phyloP scores from a whole-genome alignment of 805 yeast species.

The Candida dajiaensis region DNA sequence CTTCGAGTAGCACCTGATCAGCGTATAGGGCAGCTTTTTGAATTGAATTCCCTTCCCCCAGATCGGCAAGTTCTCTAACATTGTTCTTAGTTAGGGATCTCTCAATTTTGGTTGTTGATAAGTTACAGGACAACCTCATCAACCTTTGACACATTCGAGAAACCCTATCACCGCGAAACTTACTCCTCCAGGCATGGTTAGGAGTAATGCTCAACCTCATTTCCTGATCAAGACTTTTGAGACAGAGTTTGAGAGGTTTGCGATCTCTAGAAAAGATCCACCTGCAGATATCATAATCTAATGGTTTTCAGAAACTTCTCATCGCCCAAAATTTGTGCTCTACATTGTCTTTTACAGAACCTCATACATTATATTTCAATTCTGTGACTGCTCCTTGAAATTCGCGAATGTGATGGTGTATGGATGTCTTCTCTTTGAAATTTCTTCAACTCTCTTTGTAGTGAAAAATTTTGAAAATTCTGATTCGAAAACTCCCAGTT shows the following conservation, averaged over 20 bases:
- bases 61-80: neutral
- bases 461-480: slow-evolving; percentile 2
- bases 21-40: slow-evolving; percentile 1
- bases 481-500: neutral
- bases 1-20: slow-evolving; percentile 16
- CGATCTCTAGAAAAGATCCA: too few relatives aligned
- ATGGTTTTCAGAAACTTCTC: too few relatives aligned
- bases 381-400: slow-evolving; percentile 5
- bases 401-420: slow-evolving; percentile 1
- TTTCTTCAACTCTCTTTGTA: neutral
- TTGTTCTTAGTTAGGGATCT: too few relatives aligned
- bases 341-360: too few relatives aligned
- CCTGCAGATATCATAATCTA: too few relatives aligned
- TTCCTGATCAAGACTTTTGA: too few relatives aligned
- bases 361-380: too few relatives aligned
- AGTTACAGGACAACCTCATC: neutral
- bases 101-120: neutral
- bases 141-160: slow-evolving; percentile 2
- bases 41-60: neutral
- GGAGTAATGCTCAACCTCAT: neutral
- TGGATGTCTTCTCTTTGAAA: slow-evolving; percentile 1
- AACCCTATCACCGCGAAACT: neutral
- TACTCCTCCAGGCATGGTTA: neutral
- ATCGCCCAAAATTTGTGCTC: too few relatives aligned
- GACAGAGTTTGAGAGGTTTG: too few relatives aligned